A percentile compares a stretch with the other conserved stretches of the same genome.
These are phyloP conservation scores for Takashimella koratensis DNA, from an alignment of 1,284 basidiomycete genomes.

Conservation along the genomic window DNA sequence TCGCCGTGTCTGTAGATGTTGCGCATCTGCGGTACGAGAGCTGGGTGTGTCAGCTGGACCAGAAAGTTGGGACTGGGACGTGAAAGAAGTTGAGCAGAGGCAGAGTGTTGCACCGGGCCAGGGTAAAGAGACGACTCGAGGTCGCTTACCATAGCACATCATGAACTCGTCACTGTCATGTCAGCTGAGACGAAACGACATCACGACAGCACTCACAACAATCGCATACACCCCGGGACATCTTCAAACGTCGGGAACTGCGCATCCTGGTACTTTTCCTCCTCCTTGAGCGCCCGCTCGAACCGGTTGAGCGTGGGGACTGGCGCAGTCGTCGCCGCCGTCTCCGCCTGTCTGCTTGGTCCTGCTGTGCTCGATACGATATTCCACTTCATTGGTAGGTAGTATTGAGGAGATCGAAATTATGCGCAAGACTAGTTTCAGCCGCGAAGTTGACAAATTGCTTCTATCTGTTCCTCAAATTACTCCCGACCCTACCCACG, in stretches of 20 bases:
- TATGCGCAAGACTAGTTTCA: too few relatives aligned
- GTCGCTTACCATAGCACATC: constrained; percentile 68
- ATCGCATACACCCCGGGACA: constrained; percentile 70
- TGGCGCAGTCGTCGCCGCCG: neutral
- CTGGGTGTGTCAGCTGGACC: too few relatives aligned
- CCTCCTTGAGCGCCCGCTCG: constrained; percentile 38
- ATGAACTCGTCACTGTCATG: constrained; percentile 62
- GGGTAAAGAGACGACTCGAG: too few relatives aligned
- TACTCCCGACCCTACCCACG: too few relatives aligned
- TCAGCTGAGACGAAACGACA: neutral
- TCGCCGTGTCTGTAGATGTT: constrained; percentile 83
- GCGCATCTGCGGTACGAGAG: constrained; percentile 74
- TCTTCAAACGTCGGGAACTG: constrained; percentile 68
- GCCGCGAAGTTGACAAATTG: too few relatives aligned
- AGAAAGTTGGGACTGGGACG: too few relatives aligned
- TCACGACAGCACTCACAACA: constrained; percentile 55
- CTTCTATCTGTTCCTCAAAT: too few relatives aligned
- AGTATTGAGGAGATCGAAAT: neutral
- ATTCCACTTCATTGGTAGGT: neutral
- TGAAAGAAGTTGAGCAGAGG: neutral
- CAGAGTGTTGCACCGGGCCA: too few relatives aligned
- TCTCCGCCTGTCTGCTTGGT: neutral
- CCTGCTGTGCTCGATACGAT: constrained; percentile 2
- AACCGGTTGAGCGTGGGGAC: constrained; percentile 27
- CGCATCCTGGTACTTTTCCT: constrained; percentile 41